A percentile compares a stretch with the other conserved stretches of the same genome.
These are phyloP conservation scores for Collybia sp. DNA, from an alignment of 768 basidiomycete species.

Conservation along the genomic window DNA sequence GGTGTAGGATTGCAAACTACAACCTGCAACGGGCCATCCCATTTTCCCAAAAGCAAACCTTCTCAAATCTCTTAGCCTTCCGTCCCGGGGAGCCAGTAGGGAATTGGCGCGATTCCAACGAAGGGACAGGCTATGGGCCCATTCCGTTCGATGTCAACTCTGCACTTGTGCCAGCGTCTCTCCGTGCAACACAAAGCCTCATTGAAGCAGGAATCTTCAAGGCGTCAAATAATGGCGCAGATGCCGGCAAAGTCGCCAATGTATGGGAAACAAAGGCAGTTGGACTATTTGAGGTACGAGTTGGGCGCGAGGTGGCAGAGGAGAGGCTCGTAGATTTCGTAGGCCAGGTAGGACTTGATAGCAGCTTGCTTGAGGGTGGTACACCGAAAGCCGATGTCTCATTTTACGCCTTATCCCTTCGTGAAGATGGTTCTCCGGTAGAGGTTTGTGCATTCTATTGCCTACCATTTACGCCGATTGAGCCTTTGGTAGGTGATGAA, in stretches of 20 bases:
- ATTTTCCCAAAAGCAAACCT: conserved; percentile 24
- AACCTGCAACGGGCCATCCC: conserved; percentile 31
- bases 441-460: conserved; percentile 20
- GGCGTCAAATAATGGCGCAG: conserved; percentile 6
- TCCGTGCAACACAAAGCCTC: conserved; percentile 29
- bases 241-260: conserved; percentile 17
- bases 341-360: conserved; percentile 24
- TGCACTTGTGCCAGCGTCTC: conserved; percentile 35
- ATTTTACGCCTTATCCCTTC: conserved; percentile 36
- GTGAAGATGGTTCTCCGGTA: conserved; percentile 30
- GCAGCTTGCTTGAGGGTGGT: conserved; percentile 16
- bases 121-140: conserved; percentile 36
- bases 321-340: conserved; percentile 30
- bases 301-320: conserved; percentile 21
- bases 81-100: conserved; percentile 36
- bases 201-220: conserved; percentile 21
- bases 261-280: conserved; percentile 33
- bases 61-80: conserved; percentile 28
- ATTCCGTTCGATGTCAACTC: conserved; percentile 41
- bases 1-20: conserved; percentile 28
- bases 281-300: conserved; percentile 30
- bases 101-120: conserved; percentile 39
- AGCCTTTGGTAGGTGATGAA: conserved; percentile 26
- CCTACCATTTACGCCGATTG: neutral
- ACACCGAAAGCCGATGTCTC: conserved; percentile 14